A percentile compares a stretch with the other conserved stretches of the same genome.
Evolutionary conservation across 1,139 yeast species (phyloP).

Genomic region (Dujonia santamariae): DNA sequence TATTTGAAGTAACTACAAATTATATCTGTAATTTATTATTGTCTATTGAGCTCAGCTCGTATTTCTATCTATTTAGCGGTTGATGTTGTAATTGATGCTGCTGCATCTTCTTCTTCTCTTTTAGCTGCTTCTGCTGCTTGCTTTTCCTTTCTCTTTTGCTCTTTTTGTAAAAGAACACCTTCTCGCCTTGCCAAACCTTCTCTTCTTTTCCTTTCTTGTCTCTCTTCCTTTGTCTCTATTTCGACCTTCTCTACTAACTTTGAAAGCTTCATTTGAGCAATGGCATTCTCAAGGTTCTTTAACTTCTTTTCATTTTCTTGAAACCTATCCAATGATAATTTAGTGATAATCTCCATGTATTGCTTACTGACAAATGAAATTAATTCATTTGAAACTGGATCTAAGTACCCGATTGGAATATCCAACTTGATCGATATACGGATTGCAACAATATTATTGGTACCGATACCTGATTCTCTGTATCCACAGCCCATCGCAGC

Average conservation of each 20-base stretch:
- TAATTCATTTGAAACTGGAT: conserved; percentile 24
- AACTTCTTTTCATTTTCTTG: conserved; percentile 59
- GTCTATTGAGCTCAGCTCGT: too few species aligned
- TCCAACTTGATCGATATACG: conserved; percentile 70
- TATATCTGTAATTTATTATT: not conserved
- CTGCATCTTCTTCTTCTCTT: not conserved
- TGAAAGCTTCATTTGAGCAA: conserved; percentile 25
- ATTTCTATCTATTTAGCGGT: too few species aligned
- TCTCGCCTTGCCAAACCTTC: conserved; percentile 60
- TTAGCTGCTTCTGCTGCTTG: conserved; percentile 5
- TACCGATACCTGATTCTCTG: conserved; percentile 83
- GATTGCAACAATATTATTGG: conserved; percentile 74
- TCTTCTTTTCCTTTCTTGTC: conserved; percentile 53
- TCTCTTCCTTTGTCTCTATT: conserved; percentile 45
- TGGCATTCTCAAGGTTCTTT: conserved; percentile 41
- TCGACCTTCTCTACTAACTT: conserved; percentile 10
- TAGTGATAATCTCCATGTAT: conserved; percentile 49
- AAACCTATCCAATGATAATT: conserved; percentile 56
- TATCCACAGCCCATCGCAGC: conserved; percentile 83
- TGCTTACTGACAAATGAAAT: conserved; percentile 44
- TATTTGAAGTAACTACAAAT: not conserved
- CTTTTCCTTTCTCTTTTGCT: conserved; percentile 14
- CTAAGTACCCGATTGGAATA: conserved; percentile 63
- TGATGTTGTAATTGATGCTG: not conserved
- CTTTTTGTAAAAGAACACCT: conserved; percentile 23